Conservation (phyloP, 2,329 filamentous ascomycete genomes). For the Rosellinia necatrix region DNA sequence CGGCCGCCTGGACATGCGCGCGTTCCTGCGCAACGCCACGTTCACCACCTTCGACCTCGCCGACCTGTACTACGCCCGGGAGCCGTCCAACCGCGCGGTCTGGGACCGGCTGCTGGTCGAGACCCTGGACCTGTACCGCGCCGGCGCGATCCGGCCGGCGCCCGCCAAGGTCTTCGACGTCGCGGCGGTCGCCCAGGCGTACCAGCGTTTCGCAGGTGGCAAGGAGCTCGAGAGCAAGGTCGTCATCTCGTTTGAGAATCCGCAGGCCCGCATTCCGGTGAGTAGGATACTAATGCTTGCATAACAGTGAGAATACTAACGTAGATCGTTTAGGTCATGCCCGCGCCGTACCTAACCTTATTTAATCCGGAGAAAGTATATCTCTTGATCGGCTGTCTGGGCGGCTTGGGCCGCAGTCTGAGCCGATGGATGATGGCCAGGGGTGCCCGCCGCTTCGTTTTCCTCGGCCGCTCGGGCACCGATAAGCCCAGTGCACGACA, state of each 20-base stretch:
- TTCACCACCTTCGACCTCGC: conserved; percentile 47
- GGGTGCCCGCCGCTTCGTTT: conserved; percentile 38
- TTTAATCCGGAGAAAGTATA: conserved; percentile 14
- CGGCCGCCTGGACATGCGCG: conserved; percentile 43
- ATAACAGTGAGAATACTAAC: no score
- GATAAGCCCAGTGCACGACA: conserved; percentile 23
- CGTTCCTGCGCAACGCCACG: conserved; percentile 45
- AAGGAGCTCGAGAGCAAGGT: conserved; percentile 16
- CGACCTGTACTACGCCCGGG: conserved; percentile 3
- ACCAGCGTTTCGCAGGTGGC: conserved; percentile 5
- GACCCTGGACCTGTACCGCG: conserved; percentile 1
- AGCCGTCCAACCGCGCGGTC: neutral
- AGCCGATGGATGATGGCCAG: conserved; percentile 35
- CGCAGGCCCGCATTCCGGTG: neutral
- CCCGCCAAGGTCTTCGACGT: conserved; percentile 11
- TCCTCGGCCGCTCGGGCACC: conserved; percentile 38
- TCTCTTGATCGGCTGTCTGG: conserved; percentile 25
- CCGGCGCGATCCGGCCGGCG: neutral
- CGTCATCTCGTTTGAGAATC: conserved; percentile 9
- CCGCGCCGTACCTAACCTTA: neutral
- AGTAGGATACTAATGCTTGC: no score
- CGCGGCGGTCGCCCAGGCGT: conserved; percentile 1
- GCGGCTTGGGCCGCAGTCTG: conserved; percentile 35
- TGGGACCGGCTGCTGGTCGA: neutral
- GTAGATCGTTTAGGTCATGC: neutral